Base-by-base conservation (phyloP, 768 basidiomycete species). In the Cyathus striatus region DNA sequence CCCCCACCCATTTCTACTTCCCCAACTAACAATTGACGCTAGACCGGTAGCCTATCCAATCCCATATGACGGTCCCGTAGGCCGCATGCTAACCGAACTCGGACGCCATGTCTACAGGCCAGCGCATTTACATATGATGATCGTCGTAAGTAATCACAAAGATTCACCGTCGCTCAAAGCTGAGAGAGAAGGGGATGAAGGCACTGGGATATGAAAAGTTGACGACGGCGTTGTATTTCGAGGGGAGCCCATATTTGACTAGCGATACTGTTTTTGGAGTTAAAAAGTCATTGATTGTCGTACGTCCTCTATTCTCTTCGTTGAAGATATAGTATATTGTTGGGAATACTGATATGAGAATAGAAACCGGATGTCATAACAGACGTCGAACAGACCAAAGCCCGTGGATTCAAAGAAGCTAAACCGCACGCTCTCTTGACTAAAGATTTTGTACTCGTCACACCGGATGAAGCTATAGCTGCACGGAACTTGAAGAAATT, bases 221-320 rank as follows among this genome's bases (percentile, higher is more conserved):
- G 17, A 65, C 72, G 14, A 91, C 89, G 0, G 79, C 89, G 1
- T 58, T 90, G 7, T 93, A 86, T 58, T 80, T 83, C 12, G 76
- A 83, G 43, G 81, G 78, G 4, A 85, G 89, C 50, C 58, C 66
- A 2, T 90, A 76, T 53, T 46, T 91, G 18, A 61, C 61, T 5
- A 87, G 79, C 46, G 90, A 92, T 55, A 71, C 77, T 9, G 87
- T 91, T 2, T 90, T 91, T 60, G 89, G 90, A 7, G 89, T 87
- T 18, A 88, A 88, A 61, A 73, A 75, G 38, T 87, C 84, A 5
- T 68, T 93, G 21, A 73, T 90, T 16, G 77, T 89, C 49, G 88
- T 90, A 61, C 40, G 79, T 69, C 30, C 26, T 12, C 23, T 6
- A 23, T 20, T 13, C 20, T 23, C 32, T 26, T 34, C n/a, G 1